A percentile compares a stretch with the other conserved stretches of the same genome.
phyloP scores from a whole-genome alignment of 2,329 filamentous ascomycete genomes.

The Huntiella decipiens region DNA sequence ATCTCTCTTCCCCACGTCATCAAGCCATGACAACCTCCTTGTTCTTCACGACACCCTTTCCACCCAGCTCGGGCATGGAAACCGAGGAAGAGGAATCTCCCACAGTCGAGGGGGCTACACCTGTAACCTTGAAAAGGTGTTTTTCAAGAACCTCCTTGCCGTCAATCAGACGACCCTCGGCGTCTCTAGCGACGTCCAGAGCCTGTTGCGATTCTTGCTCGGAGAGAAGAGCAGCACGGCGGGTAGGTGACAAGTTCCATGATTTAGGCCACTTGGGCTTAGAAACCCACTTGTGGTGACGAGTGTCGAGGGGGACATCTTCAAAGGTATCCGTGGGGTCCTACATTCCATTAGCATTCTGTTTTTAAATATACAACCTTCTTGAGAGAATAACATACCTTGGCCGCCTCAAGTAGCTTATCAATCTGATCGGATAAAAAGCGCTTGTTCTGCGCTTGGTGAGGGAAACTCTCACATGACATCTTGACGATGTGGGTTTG shows the following conservation, averaged over 20 bases:
- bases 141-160: slow-evolving; percentile 30
- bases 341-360: slow-evolving; percentile 17
- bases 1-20: background rate
- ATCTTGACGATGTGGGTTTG: slow-evolving; percentile 67
- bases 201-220: slow-evolving; percentile 32
- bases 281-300: slow-evolving; percentile 52
- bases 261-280: slow-evolving; percentile 57
- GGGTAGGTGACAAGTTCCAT: slow-evolving; percentile 62
- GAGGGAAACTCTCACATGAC: slow-evolving; percentile 73
- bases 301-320: slow-evolving; percentile 74
- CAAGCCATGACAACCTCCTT: background rate
- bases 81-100: background rate
- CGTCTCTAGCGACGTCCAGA: slow-evolving; percentile 33
- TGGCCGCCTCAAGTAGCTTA: slow-evolving; percentile 54
- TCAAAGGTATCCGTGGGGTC: slow-evolving; percentile 65
- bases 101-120: slow-evolving; percentile 7
- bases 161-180: slow-evolving; percentile 39
- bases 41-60: background rate
- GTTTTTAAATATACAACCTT: too few species aligned
- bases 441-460: slow-evolving; percentile 92
- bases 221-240: slow-evolving; percentile 44
- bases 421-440: slow-evolving; percentile 67
- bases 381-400: slow-evolving; percentile 23
- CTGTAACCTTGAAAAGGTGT: slow-evolving; percentile 6
- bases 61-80: slow-evolving; percentile 7